Percentiles rank a stretch among this genome's conserved stretches.
phyloP scores from a whole-genome alignment of 2,329 filamentous ascomycete species.

The Diplocarpon mali region DNA sequence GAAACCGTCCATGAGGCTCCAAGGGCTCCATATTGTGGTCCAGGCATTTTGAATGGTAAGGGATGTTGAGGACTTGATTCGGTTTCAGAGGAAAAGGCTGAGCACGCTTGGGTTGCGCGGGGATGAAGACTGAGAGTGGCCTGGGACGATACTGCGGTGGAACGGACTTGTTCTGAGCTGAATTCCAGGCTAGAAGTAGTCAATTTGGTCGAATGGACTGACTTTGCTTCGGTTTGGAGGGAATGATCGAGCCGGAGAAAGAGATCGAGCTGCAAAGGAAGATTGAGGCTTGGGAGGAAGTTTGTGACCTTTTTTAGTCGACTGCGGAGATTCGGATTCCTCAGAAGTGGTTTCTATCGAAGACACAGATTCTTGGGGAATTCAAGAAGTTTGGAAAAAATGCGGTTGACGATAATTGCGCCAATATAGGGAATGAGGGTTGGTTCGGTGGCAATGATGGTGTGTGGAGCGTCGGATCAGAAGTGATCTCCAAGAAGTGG shows the following conservation, averaged over 20 bases:
- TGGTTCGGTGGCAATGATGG: constrained; percentile 8
- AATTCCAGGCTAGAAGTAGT: neutral
- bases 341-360: neutral
- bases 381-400: neutral
- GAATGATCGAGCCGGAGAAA: too few relatives aligned
- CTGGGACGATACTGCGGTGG: too few relatives aligned
- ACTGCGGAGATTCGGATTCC: too few relatives aligned
- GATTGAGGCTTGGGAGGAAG: too few relatives aligned
- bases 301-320: too few relatives aligned
- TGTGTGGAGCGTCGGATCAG: neutral
- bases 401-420: constrained; percentile 15
- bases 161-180: neutral
- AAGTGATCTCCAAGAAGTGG: constrained; percentile 13
- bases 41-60: constrained; percentile 17
- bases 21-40: constrained; percentile 45
- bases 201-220: neutral
- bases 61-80: neutral
- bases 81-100: neutral
- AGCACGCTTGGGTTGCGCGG: too few relatives aligned
- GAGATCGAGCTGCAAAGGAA: too few relatives aligned
- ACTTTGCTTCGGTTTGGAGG: neutral
- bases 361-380: neutral
- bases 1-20: constrained; percentile 69
- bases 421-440: constrained; percentile 14
- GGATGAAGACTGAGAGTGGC: too few relatives aligned